A percentile compares a stretch with the other conserved stretches of the same genome.
Evolutionary conservation across 495 filamentous ascomycete species (phyloP).

Genomic region (Choiromyces venosus): DNA sequence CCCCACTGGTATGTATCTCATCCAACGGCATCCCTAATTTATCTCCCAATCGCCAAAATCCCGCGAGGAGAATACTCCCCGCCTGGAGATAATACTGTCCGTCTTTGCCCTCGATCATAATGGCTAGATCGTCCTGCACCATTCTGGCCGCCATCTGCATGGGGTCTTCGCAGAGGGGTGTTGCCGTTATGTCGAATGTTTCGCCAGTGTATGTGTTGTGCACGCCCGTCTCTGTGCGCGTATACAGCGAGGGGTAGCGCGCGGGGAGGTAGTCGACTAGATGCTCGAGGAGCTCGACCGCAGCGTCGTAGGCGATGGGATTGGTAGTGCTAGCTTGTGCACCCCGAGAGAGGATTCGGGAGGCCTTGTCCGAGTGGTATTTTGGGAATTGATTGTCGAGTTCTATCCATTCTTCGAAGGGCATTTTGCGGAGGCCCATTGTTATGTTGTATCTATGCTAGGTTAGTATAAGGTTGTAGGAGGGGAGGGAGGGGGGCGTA

Average conservation of each 20-base stretch:
- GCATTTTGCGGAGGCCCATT: conserved; percentile 74
- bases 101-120: conserved; percentile 76
- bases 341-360: conserved; percentile 66
- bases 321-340: conserved; percentile 64
- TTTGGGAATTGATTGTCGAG: conserved; percentile 76
- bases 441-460: conserved; percentile 58
- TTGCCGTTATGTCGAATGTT: conserved; percentile 61
- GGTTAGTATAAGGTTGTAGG: not conserved
- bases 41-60: conserved; percentile 81
- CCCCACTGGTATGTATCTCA: conserved; percentile 77
- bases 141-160: conserved; percentile 70
- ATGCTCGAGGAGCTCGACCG: conserved; percentile 74
- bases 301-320: conserved; percentile 69
- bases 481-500: conserved; percentile 20
- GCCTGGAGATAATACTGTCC: conserved; percentile 82
- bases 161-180: conserved; percentile 71
- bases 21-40: conserved; percentile 79
- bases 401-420: conserved; percentile 84
- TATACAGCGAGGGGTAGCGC: conserved; percentile 70
- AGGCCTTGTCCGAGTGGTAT: conserved; percentile 69
- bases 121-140: conserved; percentile 77
- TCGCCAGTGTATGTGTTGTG: conserved; percentile 68
- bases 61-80: conserved; percentile 71
- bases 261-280: conserved; percentile 70
- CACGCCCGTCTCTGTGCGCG: conserved; percentile 59